Evolutionary conservation across 768 basidiomycete species (phyloP), one percentile per base, ranked within the genome.

Genomic region (Suillus discolor): DNA sequence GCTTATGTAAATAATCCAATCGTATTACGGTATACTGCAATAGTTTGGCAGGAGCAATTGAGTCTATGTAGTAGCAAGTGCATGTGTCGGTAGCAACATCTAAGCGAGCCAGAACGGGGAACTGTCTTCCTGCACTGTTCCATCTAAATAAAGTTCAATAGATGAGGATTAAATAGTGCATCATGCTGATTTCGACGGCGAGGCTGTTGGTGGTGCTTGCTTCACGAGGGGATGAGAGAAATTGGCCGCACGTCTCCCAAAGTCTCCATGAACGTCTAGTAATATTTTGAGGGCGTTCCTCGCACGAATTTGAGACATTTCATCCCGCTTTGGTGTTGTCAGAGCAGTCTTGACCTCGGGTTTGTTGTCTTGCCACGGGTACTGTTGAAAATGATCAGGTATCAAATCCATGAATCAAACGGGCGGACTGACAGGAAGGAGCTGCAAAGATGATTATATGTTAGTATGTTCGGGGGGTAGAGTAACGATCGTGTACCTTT

Each of bases 281-380:
- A 96, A 77, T 66, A 95, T 94, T 78, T 96, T 95, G 72, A 99
- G 85, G 16, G 96, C 97, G 82, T 98, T 98, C 65, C 97, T 85
- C 23, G 97, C 97, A 63, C 97, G 87, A 51, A 97, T 86, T 74
- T 90, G 88, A 38, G 94, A 87, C 79, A 99, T 83, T 65, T 98
- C 97, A 70, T 93, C 91, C 45, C 86, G 85, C 63, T 86, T 85
- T 64, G 87, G 84, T 62, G 68, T 66, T 8, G 86, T 93, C 64
- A 91, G 85, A 63, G 82, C 85, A 20, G 88, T 95, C 76, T 89
- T 87, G 67, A 90, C 84, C 73, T 87, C 87, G 62, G 81, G 83
- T 62, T 85, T 88, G 73, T 85, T 84, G 34, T 85, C 88, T 71
- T 86, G 85, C 88, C 87, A 95, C 49, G 96, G 96, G 79, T 92